phyloP scores from a whole-genome alignment of 1,284 basidiomycete genomes.

The Malassezia japonica region DNA sequence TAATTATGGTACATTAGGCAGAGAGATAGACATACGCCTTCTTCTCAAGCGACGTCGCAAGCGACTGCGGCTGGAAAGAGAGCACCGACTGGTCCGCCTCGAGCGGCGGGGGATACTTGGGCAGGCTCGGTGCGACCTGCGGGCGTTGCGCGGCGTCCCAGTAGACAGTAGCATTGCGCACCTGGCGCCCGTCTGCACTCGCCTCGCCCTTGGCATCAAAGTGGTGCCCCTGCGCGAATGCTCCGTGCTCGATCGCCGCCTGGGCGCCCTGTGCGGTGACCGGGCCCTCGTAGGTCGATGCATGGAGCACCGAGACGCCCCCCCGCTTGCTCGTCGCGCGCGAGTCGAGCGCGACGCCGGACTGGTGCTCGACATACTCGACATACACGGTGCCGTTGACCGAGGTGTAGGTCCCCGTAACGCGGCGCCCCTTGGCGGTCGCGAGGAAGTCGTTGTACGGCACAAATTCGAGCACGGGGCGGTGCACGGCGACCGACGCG shows the following conservation, averaged over 20 bases:
- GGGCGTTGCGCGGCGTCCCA: not conserved
- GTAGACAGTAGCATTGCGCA: not conserved
- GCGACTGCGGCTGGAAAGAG: not conserved
- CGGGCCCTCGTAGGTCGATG: not conserved
- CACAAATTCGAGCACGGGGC: conserved; percentile 16
- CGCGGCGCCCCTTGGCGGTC: conserved; percentile 19
- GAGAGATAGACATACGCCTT: not conserved
- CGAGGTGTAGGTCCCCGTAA: conserved; percentile 21
- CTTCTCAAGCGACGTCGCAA: not conserved
- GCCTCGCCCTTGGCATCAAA: not conserved
- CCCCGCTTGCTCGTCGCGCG: conserved; percentile 5
- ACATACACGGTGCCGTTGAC: conserved; percentile 24
- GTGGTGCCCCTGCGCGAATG: not conserved
- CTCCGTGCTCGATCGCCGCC: not conserved
- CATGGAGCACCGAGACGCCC: not conserved
- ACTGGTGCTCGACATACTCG: conserved; percentile 21
- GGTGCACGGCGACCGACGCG: conserved; percentile 23
- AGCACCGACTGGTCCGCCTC: conserved; percentile 1
- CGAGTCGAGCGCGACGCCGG: conserved; percentile 23
- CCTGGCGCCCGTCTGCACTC: not conserved
- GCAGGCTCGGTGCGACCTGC: not conserved
- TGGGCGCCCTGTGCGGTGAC: not conserved
- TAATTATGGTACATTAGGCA: not conserved
- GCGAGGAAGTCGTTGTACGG: conserved; percentile 16
- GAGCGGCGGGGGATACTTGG: not conserved